phyloP scores from a whole-genome alignment of 1,284 basidiomycete species.

The Microbotryomycetes sp. region DNA sequence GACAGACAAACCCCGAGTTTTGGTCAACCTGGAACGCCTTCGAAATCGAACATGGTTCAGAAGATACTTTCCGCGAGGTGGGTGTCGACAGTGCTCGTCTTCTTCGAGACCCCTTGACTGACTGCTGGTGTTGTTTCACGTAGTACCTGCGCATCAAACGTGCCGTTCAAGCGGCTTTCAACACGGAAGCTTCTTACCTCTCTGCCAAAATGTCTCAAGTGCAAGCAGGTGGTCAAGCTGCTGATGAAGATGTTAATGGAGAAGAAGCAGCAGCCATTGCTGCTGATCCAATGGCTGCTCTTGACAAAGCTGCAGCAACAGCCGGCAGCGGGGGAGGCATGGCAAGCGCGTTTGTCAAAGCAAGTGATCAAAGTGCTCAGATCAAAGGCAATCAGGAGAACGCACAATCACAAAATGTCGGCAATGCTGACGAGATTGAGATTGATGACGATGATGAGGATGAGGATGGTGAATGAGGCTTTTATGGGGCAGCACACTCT shows the following conservation, averaged over 20 bases:
- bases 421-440: conserved; percentile 10
- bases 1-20: conserved; percentile 63
- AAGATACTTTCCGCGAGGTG: conserved; percentile 99
- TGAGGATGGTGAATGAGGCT: conserved; percentile 15
- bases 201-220: conserved; percentile 38
- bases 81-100: conserved; percentile 3
- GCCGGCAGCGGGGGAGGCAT: neutral
- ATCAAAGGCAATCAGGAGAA: conserved; percentile 5
- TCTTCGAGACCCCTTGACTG: neutral
- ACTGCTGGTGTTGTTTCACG: neutral
- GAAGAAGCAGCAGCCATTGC: neutral
- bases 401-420: neutral
- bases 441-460: conserved; percentile 26
- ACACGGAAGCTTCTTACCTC: conserved; percentile 68
- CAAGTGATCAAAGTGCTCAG: conserved; percentile 2
- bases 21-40: conserved; percentile 97
- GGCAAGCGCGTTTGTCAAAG: conserved; percentile 21
- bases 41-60: conserved; percentile 94
- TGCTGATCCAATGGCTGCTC: conserved; percentile 31
- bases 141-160: conserved; percentile 81
- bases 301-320: conserved; percentile 14
- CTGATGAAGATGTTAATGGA: conserved; percentile 16
- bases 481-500: too few relatives aligned
- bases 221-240: conserved; percentile 12
- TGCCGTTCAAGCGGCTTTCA: conserved; percentile 96